Conservation (phyloP, 495 filamentous ascomycete species). For the Tricharina praecox region DNA sequence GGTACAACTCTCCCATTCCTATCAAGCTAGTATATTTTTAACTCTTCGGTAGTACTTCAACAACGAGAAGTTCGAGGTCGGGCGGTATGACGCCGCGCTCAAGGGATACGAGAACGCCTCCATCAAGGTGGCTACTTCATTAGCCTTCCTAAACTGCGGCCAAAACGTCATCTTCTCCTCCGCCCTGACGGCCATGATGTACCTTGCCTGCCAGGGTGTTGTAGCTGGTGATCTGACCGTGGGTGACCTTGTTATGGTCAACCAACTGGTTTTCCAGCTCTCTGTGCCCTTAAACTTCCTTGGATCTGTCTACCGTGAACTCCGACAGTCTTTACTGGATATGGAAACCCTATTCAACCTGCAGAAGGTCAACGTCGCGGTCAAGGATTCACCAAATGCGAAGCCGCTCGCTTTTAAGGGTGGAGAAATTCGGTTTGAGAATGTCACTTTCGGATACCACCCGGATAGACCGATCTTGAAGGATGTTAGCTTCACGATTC, state of each 20-base stretch:
- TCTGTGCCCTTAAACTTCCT: conserved; percentile 93
- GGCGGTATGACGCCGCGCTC: conserved; percentile 74
- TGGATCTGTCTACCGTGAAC: conserved; percentile 86
- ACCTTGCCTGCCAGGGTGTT: conserved; percentile 78
- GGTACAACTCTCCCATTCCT: conserved; percentile 10
- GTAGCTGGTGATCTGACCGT: conserved; percentile 51
- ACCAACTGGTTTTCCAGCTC: conserved; percentile 95
- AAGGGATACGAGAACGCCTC: conserved; percentile 78
- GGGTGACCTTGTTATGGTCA: conserved; percentile 89
- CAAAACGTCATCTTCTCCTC: conserved; percentile 95
- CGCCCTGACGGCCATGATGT: conserved; percentile 65
- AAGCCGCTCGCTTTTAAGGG: conserved; percentile 55
- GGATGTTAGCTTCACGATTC: conserved; percentile 73
- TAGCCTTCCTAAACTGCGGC: conserved; percentile 90
- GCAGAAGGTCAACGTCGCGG: conserved; percentile 89
- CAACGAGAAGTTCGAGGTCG: conserved; percentile 87
- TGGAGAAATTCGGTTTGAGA: conserved; percentile 83
- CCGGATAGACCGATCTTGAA: conserved; percentile 71
- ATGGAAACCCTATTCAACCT: conserved; percentile 98
- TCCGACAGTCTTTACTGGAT: conserved; percentile 82
- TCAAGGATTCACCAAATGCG: conserved; percentile 59
- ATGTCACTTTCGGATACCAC: conserved; percentile 88
- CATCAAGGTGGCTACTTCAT: conserved; percentile 87
- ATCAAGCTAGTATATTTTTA: conserved; percentile 39
- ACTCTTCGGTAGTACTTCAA: conserved; percentile 62